Conservation (phyloP, 768 basidiomycete species). For the Cystofilobasidium bisporidii region DNA sequence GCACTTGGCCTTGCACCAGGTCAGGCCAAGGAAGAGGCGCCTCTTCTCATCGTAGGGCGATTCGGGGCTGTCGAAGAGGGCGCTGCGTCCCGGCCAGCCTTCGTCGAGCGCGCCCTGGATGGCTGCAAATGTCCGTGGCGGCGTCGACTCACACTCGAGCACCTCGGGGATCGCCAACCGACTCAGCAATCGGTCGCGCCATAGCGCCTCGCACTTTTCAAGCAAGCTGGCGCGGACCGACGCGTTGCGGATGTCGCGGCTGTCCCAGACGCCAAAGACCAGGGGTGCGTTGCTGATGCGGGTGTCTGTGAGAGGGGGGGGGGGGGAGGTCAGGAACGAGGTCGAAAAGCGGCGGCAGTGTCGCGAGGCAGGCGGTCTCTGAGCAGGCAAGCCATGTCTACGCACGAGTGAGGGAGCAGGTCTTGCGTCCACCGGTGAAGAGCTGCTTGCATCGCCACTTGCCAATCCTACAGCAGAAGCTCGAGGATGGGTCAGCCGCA, state of each 20-base stretch:
- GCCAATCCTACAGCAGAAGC: slow-evolving; percentile 19
- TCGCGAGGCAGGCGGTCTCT: too few species aligned
- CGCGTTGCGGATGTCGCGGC: not conserved
- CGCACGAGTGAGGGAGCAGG: slow-evolving; percentile 30
- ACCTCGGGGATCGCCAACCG: not conserved
- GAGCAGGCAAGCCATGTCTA: too few species aligned
- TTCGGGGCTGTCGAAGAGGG: not conserved
- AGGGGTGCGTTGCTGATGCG: slow-evolving; percentile 27
- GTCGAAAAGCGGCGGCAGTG: too few species aligned
- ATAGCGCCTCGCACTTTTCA: not conserved
- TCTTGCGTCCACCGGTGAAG: slow-evolving; percentile 30
- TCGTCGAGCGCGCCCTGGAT: slow-evolving; percentile 10
- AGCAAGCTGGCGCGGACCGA: not conserved
- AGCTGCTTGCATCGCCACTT: slow-evolving; percentile 34
- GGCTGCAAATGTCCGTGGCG: not conserved
- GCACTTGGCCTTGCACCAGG: slow-evolving; percentile 12
- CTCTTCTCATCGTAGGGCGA: not conserved
- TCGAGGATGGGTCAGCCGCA: too few species aligned
- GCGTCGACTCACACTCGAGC: not conserved
- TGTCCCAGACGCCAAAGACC: slow-evolving; percentile 17
- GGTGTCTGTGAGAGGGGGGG: slow-evolving; percentile 12
- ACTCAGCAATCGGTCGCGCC: not conserved
- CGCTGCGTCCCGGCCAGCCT: slow-evolving; percentile 12
- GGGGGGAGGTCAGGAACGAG: not conserved
- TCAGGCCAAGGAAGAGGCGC: slow-evolving; percentile 11